phyloP scores from a whole-genome alignment of 106 monocot species.

The Apostasia ramifera region DNA sequence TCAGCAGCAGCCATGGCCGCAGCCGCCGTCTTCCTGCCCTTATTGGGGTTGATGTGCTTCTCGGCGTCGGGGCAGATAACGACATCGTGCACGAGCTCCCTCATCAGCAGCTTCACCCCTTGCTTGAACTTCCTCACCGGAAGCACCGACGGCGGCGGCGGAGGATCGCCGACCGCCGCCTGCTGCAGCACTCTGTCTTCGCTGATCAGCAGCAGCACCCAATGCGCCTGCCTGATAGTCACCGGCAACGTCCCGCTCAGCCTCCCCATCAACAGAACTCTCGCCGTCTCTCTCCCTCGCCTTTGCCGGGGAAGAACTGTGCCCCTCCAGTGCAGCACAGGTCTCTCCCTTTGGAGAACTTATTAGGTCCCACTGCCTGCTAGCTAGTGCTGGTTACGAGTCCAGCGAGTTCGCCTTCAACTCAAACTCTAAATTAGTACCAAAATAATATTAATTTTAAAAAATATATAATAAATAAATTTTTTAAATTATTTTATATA shows the following conservation, averaged over 20 bases:
- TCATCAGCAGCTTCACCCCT: constrained; percentile 74
- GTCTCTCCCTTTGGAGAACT: not conserved
- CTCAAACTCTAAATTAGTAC: no score
- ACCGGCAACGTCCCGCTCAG: constrained; percentile 74
- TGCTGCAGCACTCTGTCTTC: constrained; percentile 56
- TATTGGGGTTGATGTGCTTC: not conserved
- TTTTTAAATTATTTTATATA: no score
- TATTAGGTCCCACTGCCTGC: no score
- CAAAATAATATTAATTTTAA: no score
- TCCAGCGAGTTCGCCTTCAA: no score
- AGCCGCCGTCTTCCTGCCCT: not conserved
- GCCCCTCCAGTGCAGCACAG: constrained; percentile 55
- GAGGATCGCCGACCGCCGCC: constrained; percentile 41
- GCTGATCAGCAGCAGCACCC: constrained; percentile 35
- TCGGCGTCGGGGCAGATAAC: constrained; percentile 28
- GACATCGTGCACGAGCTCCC: constrained; percentile 51
- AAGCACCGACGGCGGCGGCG: constrained; percentile 66
- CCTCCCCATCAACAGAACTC: constrained; percentile 59
- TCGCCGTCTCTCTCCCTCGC: constrained; percentile 50
- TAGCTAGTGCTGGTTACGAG: no score
- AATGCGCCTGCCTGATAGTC: constrained; percentile 73
- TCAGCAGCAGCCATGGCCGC: not conserved
- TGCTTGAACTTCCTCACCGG: constrained; percentile 82
- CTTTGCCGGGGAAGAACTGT: constrained; percentile 39
- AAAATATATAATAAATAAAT: no score